Evolutionary conservation across 345 rosid species (phyloP).

Genomic region (Heritiera littoralis): DNA sequence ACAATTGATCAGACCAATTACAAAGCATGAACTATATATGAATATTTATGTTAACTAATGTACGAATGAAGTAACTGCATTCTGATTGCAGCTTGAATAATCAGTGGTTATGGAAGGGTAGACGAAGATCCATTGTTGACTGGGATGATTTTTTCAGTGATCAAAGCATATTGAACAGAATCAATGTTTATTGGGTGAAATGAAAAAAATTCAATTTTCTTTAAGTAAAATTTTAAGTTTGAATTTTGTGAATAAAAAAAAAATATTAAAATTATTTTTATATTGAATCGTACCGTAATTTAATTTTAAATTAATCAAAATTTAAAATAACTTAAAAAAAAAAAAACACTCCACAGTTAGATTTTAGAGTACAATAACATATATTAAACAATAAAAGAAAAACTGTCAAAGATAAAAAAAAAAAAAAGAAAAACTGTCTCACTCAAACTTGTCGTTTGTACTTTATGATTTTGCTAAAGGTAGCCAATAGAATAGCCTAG

Average conservation of each 20-base stretch:
- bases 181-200: too few species aligned
- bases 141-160: background rate
- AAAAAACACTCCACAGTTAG: background rate
- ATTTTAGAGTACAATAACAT: background rate
- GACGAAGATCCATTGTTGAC: background rate
- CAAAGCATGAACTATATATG: background rate
- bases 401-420: background rate
- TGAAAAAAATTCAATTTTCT: too few species aligned
- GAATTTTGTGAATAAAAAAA: too few species aligned
- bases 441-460: background rate
- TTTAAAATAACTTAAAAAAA: too few species aligned
- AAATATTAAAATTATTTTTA: too few species aligned
- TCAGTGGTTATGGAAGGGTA: background rate
- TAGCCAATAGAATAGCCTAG: background rate
- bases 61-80: too few species aligned
- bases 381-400: background rate
- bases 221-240: too few species aligned
- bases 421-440: background rate
- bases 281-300: too few species aligned
- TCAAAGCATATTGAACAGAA: background rate
- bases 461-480: background rate
- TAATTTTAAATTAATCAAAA: too few species aligned
- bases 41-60: too few species aligned
- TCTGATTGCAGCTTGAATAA: background rate
- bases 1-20: background rate